Conservation (phyloP, 257 asterid species). For the Lantana camara region DNA sequence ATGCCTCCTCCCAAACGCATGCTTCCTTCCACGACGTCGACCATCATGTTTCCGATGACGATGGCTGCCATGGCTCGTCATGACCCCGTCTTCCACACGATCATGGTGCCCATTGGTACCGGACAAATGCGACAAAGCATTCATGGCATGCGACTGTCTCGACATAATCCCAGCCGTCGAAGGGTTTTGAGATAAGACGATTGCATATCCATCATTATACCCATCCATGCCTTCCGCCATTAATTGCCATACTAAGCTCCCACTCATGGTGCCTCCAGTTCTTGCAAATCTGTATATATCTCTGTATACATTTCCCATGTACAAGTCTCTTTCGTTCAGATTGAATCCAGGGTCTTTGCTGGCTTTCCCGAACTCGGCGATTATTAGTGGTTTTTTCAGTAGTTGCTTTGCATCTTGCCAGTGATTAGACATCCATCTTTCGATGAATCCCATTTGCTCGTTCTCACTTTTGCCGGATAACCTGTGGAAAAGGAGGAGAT, state of each 20-base stretch:
- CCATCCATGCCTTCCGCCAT: constrained; percentile 67
- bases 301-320: constrained; percentile 51
- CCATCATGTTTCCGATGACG: neutral
- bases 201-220: constrained; percentile 63
- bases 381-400: constrained; percentile 62
- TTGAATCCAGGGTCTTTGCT: constrained; percentile 57
- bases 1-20: too few relatives aligned
- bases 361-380: constrained; percentile 74
- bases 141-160: constrained; percentile 63
- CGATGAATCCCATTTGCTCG: constrained; percentile 66
- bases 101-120: constrained; percentile 6
- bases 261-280: constrained; percentile 70
- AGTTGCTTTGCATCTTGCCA: constrained; percentile 56
- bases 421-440: constrained; percentile 68
- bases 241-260: constrained; percentile 77
- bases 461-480: constrained; percentile 51
- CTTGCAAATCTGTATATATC: constrained; percentile 53
- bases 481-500: constrained; percentile 43
- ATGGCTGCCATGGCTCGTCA: constrained; percentile 12
- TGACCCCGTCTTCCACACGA: neutral
- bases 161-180: constrained; percentile 60
- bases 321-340: constrained; percentile 41
- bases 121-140: constrained; percentile 41
- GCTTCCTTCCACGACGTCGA: neutral
- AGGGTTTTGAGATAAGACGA: constrained; percentile 49